Percentiles rank a stretch among this genome's conserved stretches.
phyloP scores from a whole-genome alignment of 768 basidiomycete genomes.

The Naganishia randhawae region DNA sequence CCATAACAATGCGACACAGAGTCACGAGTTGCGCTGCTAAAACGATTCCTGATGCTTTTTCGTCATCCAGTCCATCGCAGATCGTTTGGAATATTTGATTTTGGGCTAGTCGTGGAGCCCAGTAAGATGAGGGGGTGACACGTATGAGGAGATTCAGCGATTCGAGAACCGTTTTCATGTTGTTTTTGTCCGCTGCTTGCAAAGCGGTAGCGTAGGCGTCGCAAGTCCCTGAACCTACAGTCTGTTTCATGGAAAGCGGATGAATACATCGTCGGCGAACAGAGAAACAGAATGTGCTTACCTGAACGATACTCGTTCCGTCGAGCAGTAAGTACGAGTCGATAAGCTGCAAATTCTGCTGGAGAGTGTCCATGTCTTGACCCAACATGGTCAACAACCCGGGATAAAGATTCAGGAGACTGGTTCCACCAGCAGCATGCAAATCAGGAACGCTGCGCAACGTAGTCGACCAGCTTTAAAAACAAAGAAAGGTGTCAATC shows the following conservation, averaged over 20 bases:
- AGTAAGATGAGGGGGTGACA: conserved; percentile 32
- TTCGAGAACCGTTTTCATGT: conserved; percentile 34
- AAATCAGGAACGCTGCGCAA: conserved; percentile 42
- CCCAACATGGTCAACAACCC: conserved; percentile 40
- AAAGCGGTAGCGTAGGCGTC: conserved; percentile 33
- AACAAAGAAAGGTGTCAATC: not conserved
- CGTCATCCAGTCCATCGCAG: conserved; percentile 44
- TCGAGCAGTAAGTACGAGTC: conserved; percentile 48
- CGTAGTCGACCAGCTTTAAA: conserved; percentile 43
- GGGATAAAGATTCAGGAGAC: conserved; percentile 42
- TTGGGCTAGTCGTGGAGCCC: conserved; percentile 36
- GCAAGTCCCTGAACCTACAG: conserved; percentile 36
- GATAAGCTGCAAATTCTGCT: conserved; percentile 35
- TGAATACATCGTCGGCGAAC: not conserved
- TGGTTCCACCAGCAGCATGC: conserved; percentile 35
- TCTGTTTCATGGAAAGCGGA: conserved; percentile 24
- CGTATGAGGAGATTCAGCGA: conserved; percentile 41
- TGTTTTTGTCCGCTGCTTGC: conserved; percentile 34
- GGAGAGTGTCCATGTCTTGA: conserved; percentile 43
- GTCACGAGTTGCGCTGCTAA: conserved; percentile 45
- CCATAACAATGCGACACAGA: conserved; percentile 42
- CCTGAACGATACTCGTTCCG: conserved; percentile 29
- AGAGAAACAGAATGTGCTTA: not conserved
- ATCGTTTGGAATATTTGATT: conserved; percentile 43
- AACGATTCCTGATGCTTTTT: conserved; percentile 45